These are phyloP conservation scores for Exophiala spinifera DNA, from an alignment of 2,329 filamentous ascomycete genomes.

Conservation along the genomic window DNA sequence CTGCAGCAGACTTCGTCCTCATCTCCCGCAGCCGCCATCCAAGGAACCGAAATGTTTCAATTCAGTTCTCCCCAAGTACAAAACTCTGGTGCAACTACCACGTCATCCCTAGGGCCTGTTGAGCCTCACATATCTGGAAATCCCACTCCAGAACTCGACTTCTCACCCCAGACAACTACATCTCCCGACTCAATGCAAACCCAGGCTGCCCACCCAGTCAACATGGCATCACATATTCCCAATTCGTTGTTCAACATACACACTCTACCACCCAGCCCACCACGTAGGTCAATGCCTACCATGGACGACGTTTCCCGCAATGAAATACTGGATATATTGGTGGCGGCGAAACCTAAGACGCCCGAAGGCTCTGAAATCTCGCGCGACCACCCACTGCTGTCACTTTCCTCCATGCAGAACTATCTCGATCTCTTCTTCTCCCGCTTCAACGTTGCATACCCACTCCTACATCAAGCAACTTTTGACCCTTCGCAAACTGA, in stretches of 20 bases:
- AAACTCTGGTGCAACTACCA: not conserved
- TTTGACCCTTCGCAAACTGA: constrained; percentile 53
- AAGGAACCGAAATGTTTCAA: not conserved
- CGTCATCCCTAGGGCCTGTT: not conserved
- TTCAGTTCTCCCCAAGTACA: not conserved
- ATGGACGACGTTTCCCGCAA: constrained; percentile 36
- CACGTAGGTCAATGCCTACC: constrained; percentile 25
- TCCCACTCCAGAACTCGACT: not conserved
- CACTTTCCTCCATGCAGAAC: constrained; percentile 50
- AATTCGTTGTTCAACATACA: not conserved
- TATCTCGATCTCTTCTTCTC: constrained; percentile 61
- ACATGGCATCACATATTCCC: not conserved
- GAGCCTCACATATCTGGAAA: not conserved
- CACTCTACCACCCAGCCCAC: constrained; percentile 2
- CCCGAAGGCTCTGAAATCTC: constrained; percentile 49
- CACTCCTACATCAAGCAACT: constrained; percentile 57
- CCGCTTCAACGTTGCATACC: constrained; percentile 60
- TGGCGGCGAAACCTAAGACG: constrained; percentile 47
- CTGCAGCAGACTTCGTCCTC: not conserved
- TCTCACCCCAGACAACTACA: not conserved
- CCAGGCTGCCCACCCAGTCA: not conserved
- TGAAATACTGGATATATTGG: constrained; percentile 50
- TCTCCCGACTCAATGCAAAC: constrained; percentile 1
- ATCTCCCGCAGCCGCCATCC: not conserved
- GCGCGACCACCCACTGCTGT: constrained; percentile 52